Evolutionary conservation across 345 rosid genomes (phyloP).

Genomic region (Euphorbia peplus): DNA sequence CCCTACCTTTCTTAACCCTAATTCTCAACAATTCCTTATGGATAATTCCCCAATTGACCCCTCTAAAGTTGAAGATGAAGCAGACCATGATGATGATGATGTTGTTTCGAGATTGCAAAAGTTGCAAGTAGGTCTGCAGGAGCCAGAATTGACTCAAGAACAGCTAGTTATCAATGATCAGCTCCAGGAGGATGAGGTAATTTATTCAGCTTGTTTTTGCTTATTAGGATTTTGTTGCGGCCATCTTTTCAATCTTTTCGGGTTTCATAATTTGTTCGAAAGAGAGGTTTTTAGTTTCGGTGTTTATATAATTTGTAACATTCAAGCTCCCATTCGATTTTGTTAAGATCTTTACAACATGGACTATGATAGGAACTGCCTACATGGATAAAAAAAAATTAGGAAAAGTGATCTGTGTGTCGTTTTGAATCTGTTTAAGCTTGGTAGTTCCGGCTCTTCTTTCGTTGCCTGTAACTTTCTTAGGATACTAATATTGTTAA

Average conservation of each 20-base stretch:
- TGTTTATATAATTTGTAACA: background rate
- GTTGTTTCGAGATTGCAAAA: constrained; percentile 36
- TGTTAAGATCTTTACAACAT: background rate
- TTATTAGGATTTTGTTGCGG: background rate
- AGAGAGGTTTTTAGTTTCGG: background rate
- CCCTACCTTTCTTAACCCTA: no score
- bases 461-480: no score
- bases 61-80: background rate
- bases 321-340: background rate
- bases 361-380: background rate
- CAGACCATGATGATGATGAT: constrained; percentile 20
- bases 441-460: no score
- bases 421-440: no score
- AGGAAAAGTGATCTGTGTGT: background rate
- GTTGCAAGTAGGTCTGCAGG: constrained; percentile 39
- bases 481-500: no score
- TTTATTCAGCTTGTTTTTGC: background rate
- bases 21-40: no score
- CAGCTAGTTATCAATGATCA: constrained; percentile 60
- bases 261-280: background rate
- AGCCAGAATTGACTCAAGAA: constrained; percentile 57
- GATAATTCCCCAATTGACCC: constrained; percentile 25
- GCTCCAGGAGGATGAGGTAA: constrained; percentile 74
- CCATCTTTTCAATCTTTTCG: background rate
- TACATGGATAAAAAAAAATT: background rate